Conservation (phyloP, 768 basidiomycete genomes). For the Pholiota conissans region DNA sequence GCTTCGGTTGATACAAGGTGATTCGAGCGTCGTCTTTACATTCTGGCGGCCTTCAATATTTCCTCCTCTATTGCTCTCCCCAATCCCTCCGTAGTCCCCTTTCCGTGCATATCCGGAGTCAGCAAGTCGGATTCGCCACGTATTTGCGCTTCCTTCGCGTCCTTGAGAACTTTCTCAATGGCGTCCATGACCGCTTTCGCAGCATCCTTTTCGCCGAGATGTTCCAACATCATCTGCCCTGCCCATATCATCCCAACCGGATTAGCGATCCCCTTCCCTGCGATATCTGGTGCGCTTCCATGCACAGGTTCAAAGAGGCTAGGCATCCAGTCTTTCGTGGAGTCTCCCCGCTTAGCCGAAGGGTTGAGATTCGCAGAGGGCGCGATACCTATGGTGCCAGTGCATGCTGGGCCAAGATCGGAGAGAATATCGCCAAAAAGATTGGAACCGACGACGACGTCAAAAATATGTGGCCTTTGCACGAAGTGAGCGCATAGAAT, state of each 20-base stretch:
- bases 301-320: slow-evolving; percentile 58
- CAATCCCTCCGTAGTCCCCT: slow-evolving; percentile 34
- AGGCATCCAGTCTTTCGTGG: slow-evolving; percentile 41
- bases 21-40: too few species aligned
- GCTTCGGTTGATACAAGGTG: too few species aligned
- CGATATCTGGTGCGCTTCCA: slow-evolving; percentile 59
- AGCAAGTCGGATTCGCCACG: slow-evolving; percentile 26
- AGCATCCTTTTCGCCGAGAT: slow-evolving; percentile 40
- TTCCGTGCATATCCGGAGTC: slow-evolving; percentile 39
- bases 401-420: slow-evolving; percentile 54
- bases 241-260: slow-evolving; percentile 60
- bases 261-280: slow-evolving; percentile 53
- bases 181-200: slow-evolving; percentile 39
- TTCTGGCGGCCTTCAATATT: slow-evolving; percentile 7
- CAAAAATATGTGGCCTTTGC: slow-evolving; percentile 50
- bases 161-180: slow-evolving; percentile 36
- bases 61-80: slow-evolving; percentile 32
- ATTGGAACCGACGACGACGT: slow-evolving; percentile 57
- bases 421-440: slow-evolving; percentile 58
- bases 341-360: slow-evolving; percentile 23
- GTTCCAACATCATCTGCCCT: slow-evolving; percentile 53
- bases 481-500: slow-evolving; percentile 48
- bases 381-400: slow-evolving; percentile 57
- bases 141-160: slow-evolving; percentile 25
- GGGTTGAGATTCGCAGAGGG: slow-evolving; percentile 53